Evolutionary conservation across 2,329 filamentous ascomycete genomes (phyloP).

Genomic region (Biscogniauxia sp.): DNA sequence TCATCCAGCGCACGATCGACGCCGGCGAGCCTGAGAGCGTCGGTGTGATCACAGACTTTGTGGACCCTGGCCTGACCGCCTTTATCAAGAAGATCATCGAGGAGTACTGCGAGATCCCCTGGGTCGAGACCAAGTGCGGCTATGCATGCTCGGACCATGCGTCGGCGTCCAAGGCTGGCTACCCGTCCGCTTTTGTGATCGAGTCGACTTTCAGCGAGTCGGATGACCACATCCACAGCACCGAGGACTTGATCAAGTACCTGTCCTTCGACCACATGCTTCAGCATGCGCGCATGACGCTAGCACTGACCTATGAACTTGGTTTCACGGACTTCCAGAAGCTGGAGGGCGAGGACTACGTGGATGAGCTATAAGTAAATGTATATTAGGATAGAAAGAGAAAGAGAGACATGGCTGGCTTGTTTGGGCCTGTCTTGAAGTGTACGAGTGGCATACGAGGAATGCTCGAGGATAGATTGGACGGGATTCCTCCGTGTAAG

Average conservation of each 20-base stretch:
- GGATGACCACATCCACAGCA: slow-evolving; percentile 68
- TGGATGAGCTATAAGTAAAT: slow-evolving; percentile 36
- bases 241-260: slow-evolving; percentile 68
- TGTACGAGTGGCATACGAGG: neutral
- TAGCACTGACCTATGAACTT: slow-evolving; percentile 81
- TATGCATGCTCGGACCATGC: slow-evolving; percentile 80
- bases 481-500: too few relatives aligned
- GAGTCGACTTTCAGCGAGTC: slow-evolving; percentile 67
- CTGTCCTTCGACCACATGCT: slow-evolving; percentile 88
- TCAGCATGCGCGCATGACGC: slow-evolving; percentile 80
- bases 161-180: slow-evolving; percentile 70
- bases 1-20: slow-evolving; percentile 76
- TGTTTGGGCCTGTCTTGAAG: too few relatives aligned
- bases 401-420: neutral
- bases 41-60: slow-evolving; percentile 89
- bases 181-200: slow-evolving; percentile 73
- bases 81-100: slow-evolving; percentile 91
- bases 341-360: slow-evolving; percentile 32
- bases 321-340: slow-evolving; percentile 69
- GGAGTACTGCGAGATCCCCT: slow-evolving; percentile 86
- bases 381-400: neutral
- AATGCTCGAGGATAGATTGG: neutral
- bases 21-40: slow-evolving; percentile 81
- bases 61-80: slow-evolving; percentile 75
- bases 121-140: slow-evolving; percentile 82